Base-by-base conservation (phyloP, 2,329 filamentous ascomycete genomes). In the Neonectria hederae region DNA sequence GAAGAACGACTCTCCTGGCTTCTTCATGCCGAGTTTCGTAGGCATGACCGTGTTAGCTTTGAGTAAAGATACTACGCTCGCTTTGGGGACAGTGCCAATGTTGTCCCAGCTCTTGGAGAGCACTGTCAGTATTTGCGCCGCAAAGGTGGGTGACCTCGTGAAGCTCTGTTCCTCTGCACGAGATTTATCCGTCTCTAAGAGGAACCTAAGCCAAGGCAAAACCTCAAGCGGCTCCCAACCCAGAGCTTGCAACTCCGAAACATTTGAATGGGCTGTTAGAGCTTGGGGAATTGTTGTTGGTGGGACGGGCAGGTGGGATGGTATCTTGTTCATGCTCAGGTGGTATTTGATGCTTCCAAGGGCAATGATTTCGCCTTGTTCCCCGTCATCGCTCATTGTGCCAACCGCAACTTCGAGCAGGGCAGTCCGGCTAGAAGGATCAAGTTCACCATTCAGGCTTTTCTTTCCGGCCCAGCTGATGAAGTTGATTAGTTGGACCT, bases 51-150 rank as follows among this genome's bases (percentile, higher is more conserved):
- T 87, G 54, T 91, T 84, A 2, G 85, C 81, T 57, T 89, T 86
- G 3, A 98, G 81, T 5, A 93, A 79, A 17, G 86, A 82, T 8
- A 87, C 80, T 4, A 97, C 83, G 0, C 86, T 87, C 19, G 85
- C 83, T 76, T 91, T 96, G 2, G 90, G 89, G 3, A 82, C 82
- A 48, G 83, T 82, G 66, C 88, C 90, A 17, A 97, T 79, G n/a
- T 86, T 86, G 53, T 98, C 95, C 93, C 94, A 99, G 69, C 91
- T 90, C 75, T 95, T 97, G 2, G 95, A 97, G 21, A 97, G 75
- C 1, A 97, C 87, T 2, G 88, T 87, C 32, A 99, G 84, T 10
- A 97, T 86, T 68, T 92, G 90, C 0, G 88, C 84, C 8, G 95
- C 89, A 75, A 98, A 97, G 19, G 88, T 86, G 22, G 92, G 79